Evolutionary conservation across 306 rosid genomes (phyloP).

Genomic region (Prunus campanulata): DNA sequence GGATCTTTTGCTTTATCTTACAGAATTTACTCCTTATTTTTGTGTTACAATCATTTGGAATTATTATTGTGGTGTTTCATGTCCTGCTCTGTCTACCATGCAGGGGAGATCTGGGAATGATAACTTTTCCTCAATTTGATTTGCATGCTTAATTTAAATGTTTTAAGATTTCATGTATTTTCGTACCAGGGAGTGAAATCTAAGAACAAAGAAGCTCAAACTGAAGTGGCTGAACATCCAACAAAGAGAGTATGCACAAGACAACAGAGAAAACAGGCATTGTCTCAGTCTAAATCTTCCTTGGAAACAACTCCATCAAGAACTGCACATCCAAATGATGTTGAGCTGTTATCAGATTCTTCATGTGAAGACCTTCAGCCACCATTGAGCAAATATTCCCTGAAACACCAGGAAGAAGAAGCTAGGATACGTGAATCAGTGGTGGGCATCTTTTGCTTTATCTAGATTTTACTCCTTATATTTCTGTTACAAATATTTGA

Average conservation of each 20-base stretch:
- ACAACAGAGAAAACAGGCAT: not conserved
- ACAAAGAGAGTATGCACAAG: constrained; percentile 4
- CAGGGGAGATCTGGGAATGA: not conserved
- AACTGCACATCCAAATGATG: not conserved
- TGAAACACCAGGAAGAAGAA: constrained; percentile 3
- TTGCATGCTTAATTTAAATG: not conserved
- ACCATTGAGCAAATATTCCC: not conserved
- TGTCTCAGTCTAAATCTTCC: not conserved
- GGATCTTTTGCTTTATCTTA: not conserved
- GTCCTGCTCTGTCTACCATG: constrained; percentile 5
- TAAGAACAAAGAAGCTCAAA: not conserved
- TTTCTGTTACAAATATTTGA: not conserved
- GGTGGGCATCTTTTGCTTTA: not conserved
- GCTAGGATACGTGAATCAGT: not conserved
- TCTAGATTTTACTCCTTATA: not conserved
- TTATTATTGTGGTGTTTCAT: not conserved
- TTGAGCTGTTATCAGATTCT: not conserved
- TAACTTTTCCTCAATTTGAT: not conserved
- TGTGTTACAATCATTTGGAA: not conserved
- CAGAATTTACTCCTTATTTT: not conserved
- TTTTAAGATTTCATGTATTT: not conserved
- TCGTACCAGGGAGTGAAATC: not conserved
- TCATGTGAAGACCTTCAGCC: constrained; percentile 2
- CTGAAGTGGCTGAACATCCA: not conserved
- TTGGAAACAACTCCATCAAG: not conserved